phyloP scores from a whole-genome alignment of 306 rosid species.

The Heteromeles arbutifolia region DNA sequence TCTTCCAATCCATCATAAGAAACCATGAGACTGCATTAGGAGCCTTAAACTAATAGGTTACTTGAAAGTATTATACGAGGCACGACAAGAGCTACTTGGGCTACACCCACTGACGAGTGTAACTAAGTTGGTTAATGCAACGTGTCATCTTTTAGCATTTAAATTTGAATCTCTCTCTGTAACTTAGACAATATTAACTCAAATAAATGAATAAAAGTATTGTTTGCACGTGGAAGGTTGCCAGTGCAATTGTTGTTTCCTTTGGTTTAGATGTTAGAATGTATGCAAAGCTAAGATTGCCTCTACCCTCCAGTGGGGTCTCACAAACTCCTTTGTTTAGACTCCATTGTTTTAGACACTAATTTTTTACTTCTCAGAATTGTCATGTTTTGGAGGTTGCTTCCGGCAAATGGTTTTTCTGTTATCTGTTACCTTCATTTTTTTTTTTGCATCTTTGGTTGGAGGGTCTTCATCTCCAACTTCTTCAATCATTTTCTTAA shows the following conservation, averaged over 20 bases:
- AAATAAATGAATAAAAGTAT: background rate
- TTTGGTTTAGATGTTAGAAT: background rate
- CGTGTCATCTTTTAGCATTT: too few species aligned
- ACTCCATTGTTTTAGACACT: background rate
- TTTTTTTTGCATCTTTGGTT: background rate
- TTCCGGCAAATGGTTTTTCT: background rate
- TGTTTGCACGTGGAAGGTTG: background rate
- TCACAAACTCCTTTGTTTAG: background rate
- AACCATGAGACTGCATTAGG: too few species aligned
- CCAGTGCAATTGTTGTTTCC: background rate
- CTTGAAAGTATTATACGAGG: too few species aligned
- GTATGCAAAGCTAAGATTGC: background rate
- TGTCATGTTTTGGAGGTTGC: constrained; percentile 2
- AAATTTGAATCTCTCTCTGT: background rate
- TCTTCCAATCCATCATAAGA: too few species aligned
- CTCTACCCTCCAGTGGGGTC: background rate
- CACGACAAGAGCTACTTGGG: too few species aligned
- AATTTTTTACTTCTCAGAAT: background rate
- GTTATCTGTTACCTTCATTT: background rate
- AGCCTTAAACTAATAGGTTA: too few species aligned
- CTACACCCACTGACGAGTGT: too few species aligned
- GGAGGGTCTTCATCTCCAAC: background rate
- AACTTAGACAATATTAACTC: background rate
- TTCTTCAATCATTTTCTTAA: background rate
- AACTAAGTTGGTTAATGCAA: too few species aligned